Percentiles rank a stretch among this genome's conserved stretches.
phyloP scores from a whole-genome alignment of 78 protist species.

The Isochrysis galbana region DNA sequence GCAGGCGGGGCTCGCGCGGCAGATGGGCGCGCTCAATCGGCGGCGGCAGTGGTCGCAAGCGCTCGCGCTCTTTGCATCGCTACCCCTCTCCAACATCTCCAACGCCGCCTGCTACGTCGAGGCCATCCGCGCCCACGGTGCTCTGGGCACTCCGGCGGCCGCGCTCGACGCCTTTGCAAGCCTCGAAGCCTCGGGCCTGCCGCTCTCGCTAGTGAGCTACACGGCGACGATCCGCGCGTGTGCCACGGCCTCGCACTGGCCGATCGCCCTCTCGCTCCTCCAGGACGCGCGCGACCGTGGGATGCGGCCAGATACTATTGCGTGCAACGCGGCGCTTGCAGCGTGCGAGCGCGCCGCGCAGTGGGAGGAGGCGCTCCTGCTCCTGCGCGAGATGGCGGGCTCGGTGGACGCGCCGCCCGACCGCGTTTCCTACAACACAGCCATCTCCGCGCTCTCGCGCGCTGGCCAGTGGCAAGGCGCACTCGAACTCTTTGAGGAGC shows the following conservation, averaged over 20 bases:
- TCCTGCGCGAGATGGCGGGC: not conserved
- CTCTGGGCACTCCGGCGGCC: not conserved
- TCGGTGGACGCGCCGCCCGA: not conserved
- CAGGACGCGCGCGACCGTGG: not conserved
- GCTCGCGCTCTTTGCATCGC: not conserved
- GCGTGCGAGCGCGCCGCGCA: slow-evolving; percentile 7
- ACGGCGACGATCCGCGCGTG: slow-evolving; percentile 5
- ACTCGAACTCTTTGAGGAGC: not conserved
- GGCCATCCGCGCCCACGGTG: not conserved
- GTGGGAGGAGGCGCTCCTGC: slow-evolving; percentile 7
- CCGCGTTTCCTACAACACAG: not conserved
- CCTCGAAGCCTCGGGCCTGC: not conserved
- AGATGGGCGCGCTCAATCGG: not conserved
- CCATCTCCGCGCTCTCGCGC: not conserved
- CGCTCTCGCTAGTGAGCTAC: not conserved
- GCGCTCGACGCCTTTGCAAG: not conserved
- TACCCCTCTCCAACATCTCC: not conserved
- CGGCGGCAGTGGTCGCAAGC: not conserved
- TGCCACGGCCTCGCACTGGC: slow-evolving; percentile 12
- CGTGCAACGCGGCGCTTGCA: slow-evolving; percentile 10
- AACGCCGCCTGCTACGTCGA: not conserved
- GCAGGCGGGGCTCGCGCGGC: not conserved
- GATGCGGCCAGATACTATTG: not conserved
- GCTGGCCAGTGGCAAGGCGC: not conserved
- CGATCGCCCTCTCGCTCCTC: not conserved